Base-by-base conservation (phyloP, 768 basidiomycete species). In the Lactarius indigo region DNA sequence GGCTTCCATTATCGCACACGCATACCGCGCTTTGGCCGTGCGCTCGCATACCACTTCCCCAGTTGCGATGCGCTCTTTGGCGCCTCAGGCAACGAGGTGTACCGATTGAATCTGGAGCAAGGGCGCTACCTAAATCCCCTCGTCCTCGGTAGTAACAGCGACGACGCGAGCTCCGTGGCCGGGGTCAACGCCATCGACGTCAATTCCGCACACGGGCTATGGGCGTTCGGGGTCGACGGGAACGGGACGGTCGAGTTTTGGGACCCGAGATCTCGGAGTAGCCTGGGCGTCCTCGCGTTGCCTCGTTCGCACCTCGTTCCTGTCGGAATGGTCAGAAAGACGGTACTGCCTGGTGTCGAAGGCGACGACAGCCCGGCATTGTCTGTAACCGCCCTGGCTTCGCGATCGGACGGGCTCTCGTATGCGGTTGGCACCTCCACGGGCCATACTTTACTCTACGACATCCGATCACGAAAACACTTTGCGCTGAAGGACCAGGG, bases 401-500 rank as follows among this genome's bases (percentile, higher is more conserved):
- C 93, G 15, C 84, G 94, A 52, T 78, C 82, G 7, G 97, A 99
- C 73, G 97, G 97, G 0, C 82, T 99, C 23, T 93, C 93, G 20
- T 89, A 98, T 69, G 97, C 96, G 0, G 82, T 98, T 41, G 97
- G 96, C 17, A 98, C 96, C 1, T 94, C 92, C 10, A 93, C 94
- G 0, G 97, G 97, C 0, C 95, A 98, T 74, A 94, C 94, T 0
- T 78, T 98, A 5, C 81, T 99, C 17, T 99, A 98, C 75, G 97
- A 99, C 74, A 86, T 99, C 72, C 90, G 97, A 55, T 87, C 91
- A 10, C 84, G 88, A 5, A 83, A 83, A 44, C 89, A 93, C 28
- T 95, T 91, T 71, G 94, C 93, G 1, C 74, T 87, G 67, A 98
- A 99, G 74, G 97, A 99, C 74, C 97, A 98, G 77, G 97, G 97